Conservation (phyloP, 1,284 basidiomycete species). For the Tremellales sp. region DNA sequence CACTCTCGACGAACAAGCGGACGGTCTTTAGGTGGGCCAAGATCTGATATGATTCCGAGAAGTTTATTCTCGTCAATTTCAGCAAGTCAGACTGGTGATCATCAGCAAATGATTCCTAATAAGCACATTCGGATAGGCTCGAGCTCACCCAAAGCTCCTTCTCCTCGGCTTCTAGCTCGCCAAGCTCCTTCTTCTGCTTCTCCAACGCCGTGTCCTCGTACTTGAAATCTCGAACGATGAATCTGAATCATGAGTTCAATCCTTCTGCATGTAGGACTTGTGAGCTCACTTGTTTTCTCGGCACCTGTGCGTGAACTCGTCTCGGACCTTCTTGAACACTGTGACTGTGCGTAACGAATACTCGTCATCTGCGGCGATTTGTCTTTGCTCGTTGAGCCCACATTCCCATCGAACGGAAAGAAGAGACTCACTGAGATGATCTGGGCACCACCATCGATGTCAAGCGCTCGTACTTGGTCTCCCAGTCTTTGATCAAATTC, state of each 20-base stretch:
- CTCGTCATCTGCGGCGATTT: constrained; percentile 80
- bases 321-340: constrained; percentile 84
- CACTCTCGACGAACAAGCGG: constrained; percentile 89
- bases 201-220: constrained; percentile 81
- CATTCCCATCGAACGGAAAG: not conserved
- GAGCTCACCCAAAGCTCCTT: constrained; percentile 92
- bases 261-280: not conserved
- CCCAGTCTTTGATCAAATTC: constrained; percentile 83
- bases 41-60: constrained; percentile 93
- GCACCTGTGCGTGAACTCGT: constrained; percentile 91
- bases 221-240: constrained; percentile 89
- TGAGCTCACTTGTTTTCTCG: constrained; percentile 79
- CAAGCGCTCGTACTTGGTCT: constrained; percentile 79
- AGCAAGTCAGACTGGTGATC: constrained; percentile 79
- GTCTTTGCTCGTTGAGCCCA: too few species aligned
- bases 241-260: constrained; percentile 53
- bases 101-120: too few species aligned
- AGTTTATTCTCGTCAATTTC: constrained; percentile 89
- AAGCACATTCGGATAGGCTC: not conserved
- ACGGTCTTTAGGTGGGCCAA: constrained; percentile 91
- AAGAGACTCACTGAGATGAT: constrained; percentile 66
- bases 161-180: constrained; percentile 76
- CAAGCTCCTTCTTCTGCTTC: constrained; percentile 78
- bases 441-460: constrained; percentile 92
- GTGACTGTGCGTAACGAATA: constrained; percentile 83